phyloP scores from a whole-genome alignment of 148 eudicot species.

The Talinum fruticosum region DNA sequence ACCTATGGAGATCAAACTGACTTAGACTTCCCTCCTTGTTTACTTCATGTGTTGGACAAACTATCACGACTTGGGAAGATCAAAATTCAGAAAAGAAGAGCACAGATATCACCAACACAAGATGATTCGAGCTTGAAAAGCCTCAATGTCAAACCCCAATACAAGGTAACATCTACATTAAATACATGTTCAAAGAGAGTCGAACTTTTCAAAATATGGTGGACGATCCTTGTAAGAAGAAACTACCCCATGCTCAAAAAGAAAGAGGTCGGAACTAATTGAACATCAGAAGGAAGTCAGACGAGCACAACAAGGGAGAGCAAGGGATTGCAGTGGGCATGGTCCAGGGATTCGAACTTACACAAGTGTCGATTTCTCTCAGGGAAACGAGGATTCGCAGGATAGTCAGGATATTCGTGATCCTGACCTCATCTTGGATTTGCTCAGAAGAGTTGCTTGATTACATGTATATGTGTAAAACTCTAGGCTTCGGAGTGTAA shows the following conservation, averaged over 20 bases:
- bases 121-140: slow-evolving; percentile 23
- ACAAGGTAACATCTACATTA: slow-evolving; percentile 38
- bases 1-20: slow-evolving; percentile 48
- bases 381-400: slow-evolving; percentile 79
- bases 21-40: slow-evolving; percentile 51
- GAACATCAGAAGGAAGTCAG: slow-evolving; percentile 93
- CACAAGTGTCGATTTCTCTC: slow-evolving; percentile 74
- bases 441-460: slow-evolving; percentile 44
- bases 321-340: slow-evolving; percentile 60
- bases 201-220: slow-evolving; percentile 33
- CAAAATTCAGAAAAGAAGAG: slow-evolving; percentile 36
- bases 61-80: slow-evolving; percentile 51
- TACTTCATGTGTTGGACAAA: slow-evolving; percentile 59
- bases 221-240: slow-evolving; percentile 14
- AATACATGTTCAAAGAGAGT: slow-evolving; percentile 69
- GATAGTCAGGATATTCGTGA: slow-evolving; percentile 65
- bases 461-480: background rate
- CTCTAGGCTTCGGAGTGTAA: background rate
- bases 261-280: slow-evolving; percentile 57
- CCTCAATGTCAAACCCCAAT: slow-evolving; percentile 16
- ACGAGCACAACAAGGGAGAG: slow-evolving; percentile 79
- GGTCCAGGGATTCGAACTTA: slow-evolving; percentile 84
- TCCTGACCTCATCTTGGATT: slow-evolving; percentile 61
- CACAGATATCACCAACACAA: slow-evolving; percentile 9
- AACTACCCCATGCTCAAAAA: slow-evolving; percentile 31